Base-by-base conservation (phyloP, 495 filamentous ascomycete species). In the Xylaria cubensis region DNA sequence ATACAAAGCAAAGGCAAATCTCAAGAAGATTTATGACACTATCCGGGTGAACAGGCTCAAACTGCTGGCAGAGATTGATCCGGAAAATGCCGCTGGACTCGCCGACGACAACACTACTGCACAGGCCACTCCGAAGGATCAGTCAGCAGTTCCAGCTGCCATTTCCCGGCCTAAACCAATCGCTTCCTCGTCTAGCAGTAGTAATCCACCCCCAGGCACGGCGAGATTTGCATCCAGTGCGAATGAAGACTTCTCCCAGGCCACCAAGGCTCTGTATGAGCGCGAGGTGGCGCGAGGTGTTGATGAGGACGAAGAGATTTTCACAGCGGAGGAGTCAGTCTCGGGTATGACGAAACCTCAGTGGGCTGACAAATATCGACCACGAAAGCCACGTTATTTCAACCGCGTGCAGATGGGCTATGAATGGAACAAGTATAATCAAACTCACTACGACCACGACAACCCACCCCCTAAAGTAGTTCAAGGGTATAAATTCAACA, bases 391-490 rank as follows among this genome's bases (percentile, higher is more conserved):
- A 12, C 88, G 93, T 41, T 98, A 98, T 83, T 98, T 99, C 87
- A 98, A 98, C 79, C 91, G 96, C 26, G 95, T 98, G 51, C 94
- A 97, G 82, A 98, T 97, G 93, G 96, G 96, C 51, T 99, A 98
- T 81, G 96, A 99, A 79, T 99, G 96, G 96, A 99, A 99, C 80
- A 99, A 99, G 79, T 99, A 99, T 86, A 99, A 99, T 76, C 96
- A 99, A 82, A 99, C 96, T 2, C 96, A 99, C 84, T 99, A 99
- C 83, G 97, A 98, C 78, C 95, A 98, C 80, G 97, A 98, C 77
- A 97, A 99, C 75, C 96, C 96, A 8, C 96, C 96, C 3, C 96
- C 96, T 17, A 97, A 98, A 81, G 96, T 99, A 26, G 96, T 99
- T 58, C 96, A 99, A 81, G 96, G 96, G 42, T 99, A 98, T 83